Conservation (phyloP, 495 filamentous ascomycete genomes). For the Hypomontagnella monticulosa region DNA sequence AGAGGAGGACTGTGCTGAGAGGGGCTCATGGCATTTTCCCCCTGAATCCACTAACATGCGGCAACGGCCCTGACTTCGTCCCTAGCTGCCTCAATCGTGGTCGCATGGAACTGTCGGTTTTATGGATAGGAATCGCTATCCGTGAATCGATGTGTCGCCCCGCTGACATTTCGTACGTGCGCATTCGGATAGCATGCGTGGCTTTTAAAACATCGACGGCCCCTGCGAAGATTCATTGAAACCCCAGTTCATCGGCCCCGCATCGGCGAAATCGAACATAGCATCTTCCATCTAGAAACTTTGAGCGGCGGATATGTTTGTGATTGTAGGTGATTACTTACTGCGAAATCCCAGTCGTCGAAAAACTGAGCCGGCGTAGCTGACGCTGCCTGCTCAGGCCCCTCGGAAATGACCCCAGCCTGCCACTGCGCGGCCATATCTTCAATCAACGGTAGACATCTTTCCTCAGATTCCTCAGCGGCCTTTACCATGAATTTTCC, state of each 20-base stretch:
- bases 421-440: slow-evolving; percentile 35
- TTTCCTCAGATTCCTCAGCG: slow-evolving; percentile 38
- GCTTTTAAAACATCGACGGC: not conserved
- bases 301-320: slow-evolving; percentile 3
- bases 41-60: too few species aligned
- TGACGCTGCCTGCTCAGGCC: slow-evolving; percentile 25
- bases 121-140: too few species aligned
- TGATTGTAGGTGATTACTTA: slow-evolving; percentile 4
- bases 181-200: not conserved
- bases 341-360: slow-evolving; percentile 40
- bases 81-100: too few species aligned
- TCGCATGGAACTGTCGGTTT: too few species aligned
- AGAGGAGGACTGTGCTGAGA: too few species aligned
- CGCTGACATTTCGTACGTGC: not conserved
- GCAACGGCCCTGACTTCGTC: too few species aligned
- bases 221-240: slow-evolving; percentile 19
- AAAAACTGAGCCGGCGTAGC: slow-evolving; percentile 13
- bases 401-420: not conserved
- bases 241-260: slow-evolving; percentile 27
- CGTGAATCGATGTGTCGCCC: too few species aligned
- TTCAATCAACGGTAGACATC: slow-evolving; percentile 55
- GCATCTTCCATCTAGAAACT: slow-evolving; percentile 26
- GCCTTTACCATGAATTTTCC: slow-evolving; percentile 40
- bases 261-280: slow-evolving; percentile 20
- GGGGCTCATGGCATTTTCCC: too few species aligned